Base-by-base conservation (phyloP, 225 moss, liverwort and hornwort genomes). In the Anthoceros angustus region DNA sequence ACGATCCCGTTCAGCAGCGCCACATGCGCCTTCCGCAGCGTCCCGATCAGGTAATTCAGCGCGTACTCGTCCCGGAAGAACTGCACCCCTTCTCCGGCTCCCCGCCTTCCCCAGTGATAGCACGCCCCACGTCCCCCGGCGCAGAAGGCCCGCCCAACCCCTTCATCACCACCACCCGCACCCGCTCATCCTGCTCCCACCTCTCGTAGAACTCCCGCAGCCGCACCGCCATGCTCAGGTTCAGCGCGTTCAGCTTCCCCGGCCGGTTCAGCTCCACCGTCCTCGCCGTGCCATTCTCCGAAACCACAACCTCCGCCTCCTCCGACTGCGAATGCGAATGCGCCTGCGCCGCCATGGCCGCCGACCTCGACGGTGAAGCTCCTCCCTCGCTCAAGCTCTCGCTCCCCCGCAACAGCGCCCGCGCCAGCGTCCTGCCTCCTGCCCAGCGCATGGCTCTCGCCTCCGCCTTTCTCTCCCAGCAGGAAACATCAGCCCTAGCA, bases 41-140 rank as follows among this genome's bases (percentile, higher is more conserved):
- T 98, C 75, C 92, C 98, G 74, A 98, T 65, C 66, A 98, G 39
- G 43, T 98, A 98, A 65, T 98, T 98, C 65, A 98, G 80, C 41
- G 72, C 63, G 66, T 98, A 98, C 67, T 98, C 92, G 67, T 84
- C 73, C 66, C 20, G 50, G 76, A 98, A 98, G 63, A 87, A 98
- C 11, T 80, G 39, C 70, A 81, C 45, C 79, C 82, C 49, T 71
- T 79, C 12, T 75, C 73, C 43, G 7, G 63, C 43, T 87, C 78
- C 71, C 98, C 98, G 79, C 70, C 73, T 86, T 80, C 66, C 71
- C 70, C 75, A 83, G 6, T 80, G 76, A 69, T 84, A 86, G 12
- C 92, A 87, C 38, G 77, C 87, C 45, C 92, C 89, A 83, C 92
- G 92, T 74, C 98, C 98, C 66, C 98, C 98, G 23, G 98, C 98